A percentile compares a stretch with the other conserved stretches of the same genome.
phyloP scores from a whole-genome alignment of 148 eudicot species.

The Rhododendron kiyosumense region DNA sequence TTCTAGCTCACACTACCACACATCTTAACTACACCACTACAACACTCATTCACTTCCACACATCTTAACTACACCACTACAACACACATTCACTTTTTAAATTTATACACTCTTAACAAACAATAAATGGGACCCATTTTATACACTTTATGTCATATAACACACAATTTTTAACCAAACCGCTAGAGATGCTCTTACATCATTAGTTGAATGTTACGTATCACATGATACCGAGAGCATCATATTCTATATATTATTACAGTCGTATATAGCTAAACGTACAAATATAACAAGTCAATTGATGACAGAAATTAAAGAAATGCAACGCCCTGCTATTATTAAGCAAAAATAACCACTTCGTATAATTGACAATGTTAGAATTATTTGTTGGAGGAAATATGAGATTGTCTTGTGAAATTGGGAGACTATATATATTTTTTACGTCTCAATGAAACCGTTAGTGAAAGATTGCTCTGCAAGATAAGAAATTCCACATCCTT shows the following conservation, averaged over 20 bases:
- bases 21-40: too few species aligned
- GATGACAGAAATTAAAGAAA: neutral
- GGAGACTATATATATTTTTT: neutral
- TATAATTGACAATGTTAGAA: neutral
- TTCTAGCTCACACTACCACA: too few species aligned
- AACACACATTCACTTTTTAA: too few species aligned
- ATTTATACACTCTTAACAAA: too few species aligned
- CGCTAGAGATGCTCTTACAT: too few species aligned
- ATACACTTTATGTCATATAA: too few species aligned
- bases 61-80: too few species aligned
- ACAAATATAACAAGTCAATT: neutral
- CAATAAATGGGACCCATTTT: too few species aligned
- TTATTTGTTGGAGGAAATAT: neutral
- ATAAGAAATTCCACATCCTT: neutral
- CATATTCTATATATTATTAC: neutral
- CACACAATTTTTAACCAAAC: too few species aligned
- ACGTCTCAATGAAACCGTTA: neutral
- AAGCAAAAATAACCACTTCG: neutral
- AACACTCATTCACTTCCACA: too few species aligned
- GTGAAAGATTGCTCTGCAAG: neutral
- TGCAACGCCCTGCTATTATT: neutral
- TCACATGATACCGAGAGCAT: neutral
- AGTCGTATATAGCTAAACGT: neutral
- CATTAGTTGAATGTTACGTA: neutral
- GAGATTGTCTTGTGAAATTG: neutral